phyloP scores from a whole-genome alignment of 2,329 filamentous ascomycete genomes.

The Colletotrichum lupini region DNA sequence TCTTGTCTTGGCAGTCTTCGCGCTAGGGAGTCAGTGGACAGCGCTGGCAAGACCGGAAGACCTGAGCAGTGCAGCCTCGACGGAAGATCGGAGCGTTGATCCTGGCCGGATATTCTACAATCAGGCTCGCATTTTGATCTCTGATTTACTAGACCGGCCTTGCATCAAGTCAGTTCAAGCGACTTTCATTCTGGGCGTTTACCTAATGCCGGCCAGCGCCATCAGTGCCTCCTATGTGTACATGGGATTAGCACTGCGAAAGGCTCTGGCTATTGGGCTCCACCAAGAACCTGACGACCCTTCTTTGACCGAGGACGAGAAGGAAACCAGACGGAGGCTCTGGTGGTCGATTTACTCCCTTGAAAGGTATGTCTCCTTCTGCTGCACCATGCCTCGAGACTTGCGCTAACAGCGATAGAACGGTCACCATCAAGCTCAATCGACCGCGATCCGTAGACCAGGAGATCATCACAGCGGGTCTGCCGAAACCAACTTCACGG shows the following conservation, averaged over 20 bases:
- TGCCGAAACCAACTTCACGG: slow-evolving; percentile 36
- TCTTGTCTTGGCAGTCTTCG: slow-evolving; percentile 41
- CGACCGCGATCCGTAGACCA: slow-evolving; percentile 39
- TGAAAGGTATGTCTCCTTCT: slow-evolving; percentile 37
- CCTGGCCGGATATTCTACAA: slow-evolving; percentile 45
- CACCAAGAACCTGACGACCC: slow-evolving; percentile 42
- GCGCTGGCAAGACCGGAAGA: slow-evolving; percentile 42
- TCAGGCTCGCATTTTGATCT: slow-evolving; percentile 43
- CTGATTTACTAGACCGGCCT: slow-evolving; percentile 47
- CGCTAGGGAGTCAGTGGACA: slow-evolving; percentile 49
- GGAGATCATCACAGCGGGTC: slow-evolving; percentile 38
- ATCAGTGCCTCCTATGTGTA: slow-evolving; percentile 47
- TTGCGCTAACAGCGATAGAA: slow-evolving; percentile 29
- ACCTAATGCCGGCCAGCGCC: slow-evolving; percentile 47
- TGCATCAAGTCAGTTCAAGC: slow-evolving; percentile 47
- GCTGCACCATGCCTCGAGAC: background rate
- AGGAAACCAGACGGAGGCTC: slow-evolving; percentile 39
- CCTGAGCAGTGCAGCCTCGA: background rate
- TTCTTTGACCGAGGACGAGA: slow-evolving; percentile 37
- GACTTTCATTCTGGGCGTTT: slow-evolving; percentile 46
- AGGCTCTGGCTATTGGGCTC: slow-evolving; percentile 43
- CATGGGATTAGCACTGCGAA: slow-evolving; percentile 43
- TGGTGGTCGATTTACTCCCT: slow-evolving; percentile 47
- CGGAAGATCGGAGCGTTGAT: slow-evolving; percentile 37
- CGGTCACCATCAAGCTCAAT: slow-evolving; percentile 40